phyloP scores from a whole-genome alignment of 345 rosid species.

The Cardamine chenopodiifolia region DNA sequence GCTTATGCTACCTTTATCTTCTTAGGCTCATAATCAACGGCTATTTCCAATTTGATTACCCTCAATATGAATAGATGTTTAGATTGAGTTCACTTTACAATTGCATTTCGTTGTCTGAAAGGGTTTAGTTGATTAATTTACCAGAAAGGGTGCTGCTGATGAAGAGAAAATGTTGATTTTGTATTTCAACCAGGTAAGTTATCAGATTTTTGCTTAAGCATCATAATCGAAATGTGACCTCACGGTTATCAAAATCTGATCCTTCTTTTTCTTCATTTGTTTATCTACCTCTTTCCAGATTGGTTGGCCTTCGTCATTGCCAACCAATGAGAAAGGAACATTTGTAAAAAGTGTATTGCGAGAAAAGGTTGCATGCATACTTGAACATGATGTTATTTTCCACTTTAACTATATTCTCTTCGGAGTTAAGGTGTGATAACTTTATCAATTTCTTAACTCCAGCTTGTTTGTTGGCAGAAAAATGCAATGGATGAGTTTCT shows the following conservation, averaged over 20 bases:
- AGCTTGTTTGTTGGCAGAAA: constrained; percentile 60
- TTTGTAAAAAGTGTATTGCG: constrained; percentile 68
- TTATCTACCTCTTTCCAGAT: constrained; percentile 51
- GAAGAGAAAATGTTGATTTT: constrained; percentile 87
- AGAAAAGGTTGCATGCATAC: constrained; percentile 67
- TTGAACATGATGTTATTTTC: constrained; percentile 11
- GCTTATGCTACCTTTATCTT: not conserved
- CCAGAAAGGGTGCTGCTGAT: constrained; percentile 81
- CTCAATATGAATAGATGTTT: not conserved
- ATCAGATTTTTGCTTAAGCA: not conserved
- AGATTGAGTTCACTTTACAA: constrained; percentile 1
- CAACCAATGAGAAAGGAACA: constrained; percentile 74
- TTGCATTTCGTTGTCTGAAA: constrained; percentile 8
- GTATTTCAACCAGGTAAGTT: constrained; percentile 72
- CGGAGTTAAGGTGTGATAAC: not conserved
- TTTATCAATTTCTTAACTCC: constrained; percentile 29
- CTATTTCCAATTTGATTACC: not conserved
- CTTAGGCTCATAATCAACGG: not conserved
- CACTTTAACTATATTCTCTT: constrained; percentile 2
- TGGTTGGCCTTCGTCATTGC: constrained; percentile 96
- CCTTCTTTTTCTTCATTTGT: constrained; percentile 14
- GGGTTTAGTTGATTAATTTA: constrained; percentile 21
- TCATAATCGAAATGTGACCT: not conserved
- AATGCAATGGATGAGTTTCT: constrained; percentile 71
- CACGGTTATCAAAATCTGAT: not conserved